Percentiles rank a stretch among this genome's conserved stretches.
phyloP scores from a whole-genome alignment of 225 moss, liverwort and hornwort genomes.

The Antitrichia curtipendula region DNA sequence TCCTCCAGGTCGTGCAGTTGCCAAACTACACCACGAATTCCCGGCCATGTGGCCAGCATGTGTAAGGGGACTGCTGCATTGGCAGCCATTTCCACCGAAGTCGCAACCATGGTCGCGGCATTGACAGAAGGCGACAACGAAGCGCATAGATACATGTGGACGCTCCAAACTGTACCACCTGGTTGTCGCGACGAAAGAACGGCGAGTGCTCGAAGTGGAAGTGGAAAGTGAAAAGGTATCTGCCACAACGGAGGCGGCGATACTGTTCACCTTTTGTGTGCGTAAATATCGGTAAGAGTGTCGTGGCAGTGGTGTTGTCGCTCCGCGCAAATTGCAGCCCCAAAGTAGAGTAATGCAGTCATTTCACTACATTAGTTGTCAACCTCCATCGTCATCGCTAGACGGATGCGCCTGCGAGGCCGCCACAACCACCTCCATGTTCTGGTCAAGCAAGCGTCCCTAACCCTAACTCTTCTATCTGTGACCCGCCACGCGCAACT shows the following conservation, averaged over 20 bases:
- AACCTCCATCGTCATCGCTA: not conserved
- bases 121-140: not conserved
- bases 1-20: not conserved
- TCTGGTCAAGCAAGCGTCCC: not conserved
- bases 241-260: not conserved
- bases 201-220: not conserved
- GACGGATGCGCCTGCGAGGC: not conserved
- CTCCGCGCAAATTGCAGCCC: not conserved
- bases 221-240: not conserved
- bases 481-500: not conserved
- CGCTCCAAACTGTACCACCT: not conserved
- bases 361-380: not conserved
- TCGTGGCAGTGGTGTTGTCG: not conserved
- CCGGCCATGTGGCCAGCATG: not conserved
- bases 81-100: not conserved
- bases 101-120: not conserved
- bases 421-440: not conserved
- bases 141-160: not conserved
- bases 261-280: not conserved
- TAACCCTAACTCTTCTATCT: not conserved
- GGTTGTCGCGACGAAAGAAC: not conserved
- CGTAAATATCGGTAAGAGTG: not conserved
- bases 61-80: not conserved
- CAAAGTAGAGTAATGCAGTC: not conserved
- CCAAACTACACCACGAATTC: not conserved